Evolutionary conservation across 1,284 basidiomycete species (phyloP), one percentile per base, ranked within the genome.

Genomic region (Cutaneotrichosporon cavernicola): DNA sequence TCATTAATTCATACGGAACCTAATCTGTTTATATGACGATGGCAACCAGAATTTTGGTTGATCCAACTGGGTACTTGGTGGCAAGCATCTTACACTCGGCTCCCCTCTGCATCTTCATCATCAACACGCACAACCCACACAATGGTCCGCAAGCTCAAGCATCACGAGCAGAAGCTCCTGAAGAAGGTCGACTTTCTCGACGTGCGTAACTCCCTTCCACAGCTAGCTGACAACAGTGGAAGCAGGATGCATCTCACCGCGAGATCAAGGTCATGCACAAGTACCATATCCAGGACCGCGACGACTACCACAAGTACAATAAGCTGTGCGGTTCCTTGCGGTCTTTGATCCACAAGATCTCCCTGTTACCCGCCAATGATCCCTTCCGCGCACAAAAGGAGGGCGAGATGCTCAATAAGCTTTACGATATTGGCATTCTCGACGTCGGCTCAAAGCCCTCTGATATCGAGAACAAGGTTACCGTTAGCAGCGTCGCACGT

Each of bases 251-350:
- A 10, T 90, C 89, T 75, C 82, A 90, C 56, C 88, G 96, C 58
- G 96, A 99, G 83, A 87, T 93, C 80, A 93, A 91, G 80, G 90
- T 99, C 63, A 91, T 99, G 88, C 87, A 96, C 52, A 84, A 94
- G 66, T 99, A 98, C 80, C 96, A 99, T 81, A 86, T 97, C 68
- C 93, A 96, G 77, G 85, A 93, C 81, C 83, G 93, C 72, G 94
- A 98, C 68, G 95, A 99, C 82, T 98, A 99, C 80, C 90, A 93
- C 85, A 94, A 94, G 87, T 98, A 99, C 85, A 99, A 99, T 84
- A 93, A 91, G 79, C 85, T 99, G 22, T 94, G 91, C 70, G 97
- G 97, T 51, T 87, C 89, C 10, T 83, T 98, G 50, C 87, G 93
- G 50, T 87, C 89, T 16, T 88, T 91, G 74, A 90, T 93, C 1